Conservation (phyloP, 2,329 filamentous ascomycete genomes). For the Cercospora berteroae region DNA sequence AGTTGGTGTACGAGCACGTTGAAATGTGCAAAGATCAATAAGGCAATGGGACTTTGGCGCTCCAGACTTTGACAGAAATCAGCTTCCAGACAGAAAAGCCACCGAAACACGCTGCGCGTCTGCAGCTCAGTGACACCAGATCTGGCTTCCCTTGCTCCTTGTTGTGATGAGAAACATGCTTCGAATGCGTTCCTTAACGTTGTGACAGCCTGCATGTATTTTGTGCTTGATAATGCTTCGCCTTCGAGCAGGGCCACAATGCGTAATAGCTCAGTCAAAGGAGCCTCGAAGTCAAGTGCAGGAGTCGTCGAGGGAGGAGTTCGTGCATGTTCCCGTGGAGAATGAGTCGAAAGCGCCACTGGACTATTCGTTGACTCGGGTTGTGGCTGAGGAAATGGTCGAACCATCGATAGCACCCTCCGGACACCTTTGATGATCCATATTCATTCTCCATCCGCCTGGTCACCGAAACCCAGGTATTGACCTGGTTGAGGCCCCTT, state of each 20-base stretch:
- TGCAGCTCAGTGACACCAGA: not conserved
- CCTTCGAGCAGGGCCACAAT: not conserved
- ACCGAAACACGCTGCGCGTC: not conserved
- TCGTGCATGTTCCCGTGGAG: not conserved
- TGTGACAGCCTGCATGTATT: not conserved
- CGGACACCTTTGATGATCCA: not conserved
- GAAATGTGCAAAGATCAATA: not conserved
- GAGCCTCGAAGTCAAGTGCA: not conserved
- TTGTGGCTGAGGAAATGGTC: not conserved
- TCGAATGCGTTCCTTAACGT: not conserved
- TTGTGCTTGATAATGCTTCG: not conserved
- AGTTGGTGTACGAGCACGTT: not conserved
- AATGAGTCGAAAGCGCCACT: not conserved
- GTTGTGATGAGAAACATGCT: not conserved
- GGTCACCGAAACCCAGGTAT: not conserved
- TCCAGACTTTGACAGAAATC: not conserved
- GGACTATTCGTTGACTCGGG: not conserved
- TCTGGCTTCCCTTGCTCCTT: not conserved
- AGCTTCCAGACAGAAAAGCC: not conserved
- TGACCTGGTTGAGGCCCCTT: not conserved
- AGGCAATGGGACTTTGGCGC: not conserved
- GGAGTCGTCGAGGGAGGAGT: not conserved
- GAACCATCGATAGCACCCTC: not conserved
- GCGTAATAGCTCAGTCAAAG: not conserved
- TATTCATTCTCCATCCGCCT: not conserved